A percentile compares a stretch with the other conserved stretches of the same genome.
These are phyloP conservation scores for Wickerhamomyces ciferrii DNA, from an alignment of 805 yeast genomes.

Conservation along the genomic window DNA sequence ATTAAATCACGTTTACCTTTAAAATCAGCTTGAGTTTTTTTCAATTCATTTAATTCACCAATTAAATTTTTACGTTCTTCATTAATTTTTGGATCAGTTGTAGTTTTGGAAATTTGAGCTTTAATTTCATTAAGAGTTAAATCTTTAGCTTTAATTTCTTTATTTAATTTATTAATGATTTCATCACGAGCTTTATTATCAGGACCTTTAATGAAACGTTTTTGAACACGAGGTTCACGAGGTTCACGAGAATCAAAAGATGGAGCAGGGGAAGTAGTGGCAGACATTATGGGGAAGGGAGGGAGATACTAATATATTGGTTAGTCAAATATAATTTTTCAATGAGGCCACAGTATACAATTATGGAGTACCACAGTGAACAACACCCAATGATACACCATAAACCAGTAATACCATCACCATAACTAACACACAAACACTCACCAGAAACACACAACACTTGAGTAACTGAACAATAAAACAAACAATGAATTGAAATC, in stretches of 20 bases:
- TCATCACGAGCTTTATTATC: slow-evolving; percentile 62
- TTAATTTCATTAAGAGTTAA: slow-evolving; percentile 44
- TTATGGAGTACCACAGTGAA: no score
- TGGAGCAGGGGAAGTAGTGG: slow-evolving; percentile 2
- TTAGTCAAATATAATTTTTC: not conserved
- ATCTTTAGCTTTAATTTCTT: slow-evolving; percentile 61
- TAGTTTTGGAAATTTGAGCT: slow-evolving; percentile 50
- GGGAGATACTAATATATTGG: not conserved
- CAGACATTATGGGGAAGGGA: slow-evolving; percentile 4
- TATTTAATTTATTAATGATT: slow-evolving; percentile 46
- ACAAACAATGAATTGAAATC: no score
- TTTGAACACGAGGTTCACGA: slow-evolving; percentile 21
- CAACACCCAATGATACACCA: no score
- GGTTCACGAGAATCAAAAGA: slow-evolving; percentile 14
- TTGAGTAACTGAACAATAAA: no score
- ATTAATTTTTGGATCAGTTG: slow-evolving; percentile 41
- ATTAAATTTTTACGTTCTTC: slow-evolving; percentile 50
- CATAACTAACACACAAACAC: no score
- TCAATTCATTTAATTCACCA: slow-evolving; percentile 39
- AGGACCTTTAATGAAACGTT: slow-evolving; percentile 62
- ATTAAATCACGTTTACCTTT: slow-evolving; percentile 40
- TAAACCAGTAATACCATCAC: no score
- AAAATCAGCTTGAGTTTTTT: slow-evolving; percentile 40
- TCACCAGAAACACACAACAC: no score
- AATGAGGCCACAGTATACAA: not conserved